phyloP scores from a whole-genome alignment of 164 flowering plant species.

The Tetrastigma voinierianum region DNA sequence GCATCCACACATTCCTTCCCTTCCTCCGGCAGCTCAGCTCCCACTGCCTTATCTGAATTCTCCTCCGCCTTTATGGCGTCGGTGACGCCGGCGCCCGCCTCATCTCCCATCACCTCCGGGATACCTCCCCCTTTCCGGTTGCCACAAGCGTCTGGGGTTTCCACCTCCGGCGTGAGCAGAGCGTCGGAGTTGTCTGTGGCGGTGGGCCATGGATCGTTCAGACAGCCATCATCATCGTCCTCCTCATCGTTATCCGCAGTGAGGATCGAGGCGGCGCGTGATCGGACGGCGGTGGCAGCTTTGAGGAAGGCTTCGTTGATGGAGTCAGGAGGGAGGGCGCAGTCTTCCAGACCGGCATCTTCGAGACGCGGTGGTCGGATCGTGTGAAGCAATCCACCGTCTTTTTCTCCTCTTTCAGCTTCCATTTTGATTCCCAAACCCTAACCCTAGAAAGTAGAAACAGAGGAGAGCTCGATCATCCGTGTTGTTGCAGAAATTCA shows the following conservation, averaged over 20 bases:
- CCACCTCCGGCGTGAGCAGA: slow-evolving; percentile 15
- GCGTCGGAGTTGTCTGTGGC: slow-evolving; percentile 25
- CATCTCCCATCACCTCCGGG: slow-evolving; percentile 5
- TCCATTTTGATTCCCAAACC: slow-evolving; percentile 20
- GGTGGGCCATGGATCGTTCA: slow-evolving; percentile 41
- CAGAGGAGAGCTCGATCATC: too few relatives aligned
- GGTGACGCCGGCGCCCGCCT: slow-evolving; percentile 13
- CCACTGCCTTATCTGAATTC: background rate
- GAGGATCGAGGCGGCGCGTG: slow-evolving; percentile 34
- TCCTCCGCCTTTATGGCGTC: background rate
- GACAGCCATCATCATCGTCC: slow-evolving; percentile 22
- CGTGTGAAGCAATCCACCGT: slow-evolving; percentile 21
- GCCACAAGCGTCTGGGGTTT: slow-evolving; percentile 31
- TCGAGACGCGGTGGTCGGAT: slow-evolving; percentile 76
- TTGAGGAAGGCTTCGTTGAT: slow-evolving; percentile 79
- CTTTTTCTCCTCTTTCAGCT: slow-evolving; percentile 14
- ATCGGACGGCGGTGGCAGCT: slow-evolving; percentile 73
- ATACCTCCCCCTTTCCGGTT: slow-evolving; percentile 22
- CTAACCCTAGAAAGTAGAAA: too few relatives aligned
- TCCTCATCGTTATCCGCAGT: slow-evolving; percentile 24
- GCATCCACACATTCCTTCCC: slow-evolving; percentile 19
- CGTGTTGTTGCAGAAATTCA: too few relatives aligned
- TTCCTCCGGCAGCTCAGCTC: slow-evolving; percentile 6
- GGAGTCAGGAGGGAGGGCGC: slow-evolving; percentile 75
- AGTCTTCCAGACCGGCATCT: slow-evolving; percentile 95